Evolutionary conservation across 441 rosid genomes (phyloP).

Genomic region (Mallotus repandus): DNA sequence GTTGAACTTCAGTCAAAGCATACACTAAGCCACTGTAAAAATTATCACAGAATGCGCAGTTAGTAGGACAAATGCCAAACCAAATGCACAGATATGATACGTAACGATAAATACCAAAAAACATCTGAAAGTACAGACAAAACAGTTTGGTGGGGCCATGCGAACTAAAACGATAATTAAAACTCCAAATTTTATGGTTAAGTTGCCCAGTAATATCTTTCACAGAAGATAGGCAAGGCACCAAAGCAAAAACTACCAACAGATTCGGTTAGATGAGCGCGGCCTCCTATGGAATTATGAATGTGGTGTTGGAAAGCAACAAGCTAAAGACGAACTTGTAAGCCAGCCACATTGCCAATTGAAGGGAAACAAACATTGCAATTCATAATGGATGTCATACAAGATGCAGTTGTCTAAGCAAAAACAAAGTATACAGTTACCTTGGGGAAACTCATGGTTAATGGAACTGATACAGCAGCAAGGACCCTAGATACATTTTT

Average conservation of each 20-base stretch:
- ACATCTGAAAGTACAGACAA: background rate
- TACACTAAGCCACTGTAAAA: background rate
- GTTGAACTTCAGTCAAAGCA: background rate
- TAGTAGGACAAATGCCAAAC: no score
- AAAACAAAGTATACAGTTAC: conserved; percentile 24
- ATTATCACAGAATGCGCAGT: no score
- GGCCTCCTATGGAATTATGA: no score
- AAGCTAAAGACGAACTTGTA: background rate
- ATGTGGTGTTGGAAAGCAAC: background rate
- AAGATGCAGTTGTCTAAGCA: background rate
- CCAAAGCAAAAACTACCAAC: background rate
- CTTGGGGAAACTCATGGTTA: conserved; percentile 70
- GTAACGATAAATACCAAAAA: background rate
- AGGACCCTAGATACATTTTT: conserved; percentile 55
- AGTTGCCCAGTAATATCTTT: background rate
- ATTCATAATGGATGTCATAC: background rate
- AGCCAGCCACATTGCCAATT: background rate
- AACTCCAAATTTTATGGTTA: background rate
- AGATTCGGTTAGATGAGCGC: background rate
- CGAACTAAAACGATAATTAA: background rate
- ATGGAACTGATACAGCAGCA: conserved; percentile 63
- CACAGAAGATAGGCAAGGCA: background rate
- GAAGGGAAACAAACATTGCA: background rate
- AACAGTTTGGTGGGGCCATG: background rate
- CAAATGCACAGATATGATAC: no score